Percentiles rank a stretch among this genome's conserved stretches.
phyloP scores from a whole-genome alignment of 2,329 filamentous ascomycete species.

The Polytolypa hystricis region DNA sequence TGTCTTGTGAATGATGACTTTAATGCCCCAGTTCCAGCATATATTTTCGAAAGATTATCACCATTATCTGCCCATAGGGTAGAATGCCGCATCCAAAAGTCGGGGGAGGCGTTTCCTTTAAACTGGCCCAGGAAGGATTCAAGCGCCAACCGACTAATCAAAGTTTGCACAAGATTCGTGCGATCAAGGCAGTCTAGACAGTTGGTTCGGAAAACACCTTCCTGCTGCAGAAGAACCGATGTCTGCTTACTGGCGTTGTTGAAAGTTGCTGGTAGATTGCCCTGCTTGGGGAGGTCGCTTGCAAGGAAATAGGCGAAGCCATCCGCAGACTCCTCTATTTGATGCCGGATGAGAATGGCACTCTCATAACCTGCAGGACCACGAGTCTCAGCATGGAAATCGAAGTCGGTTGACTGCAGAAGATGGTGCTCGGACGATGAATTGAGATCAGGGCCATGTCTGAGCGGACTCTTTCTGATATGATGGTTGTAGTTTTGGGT shows the following conservation, averaged over 20 bases:
- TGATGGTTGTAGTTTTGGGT: conserved; percentile 70
- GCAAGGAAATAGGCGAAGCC: conserved; percentile 88
- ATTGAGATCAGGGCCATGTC: conserved; percentile 42
- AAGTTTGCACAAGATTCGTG: conserved; percentile 91
- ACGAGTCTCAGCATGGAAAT: conserved; percentile 91
- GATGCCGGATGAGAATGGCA: conserved; percentile 68
- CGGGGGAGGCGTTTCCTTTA: conserved; percentile 55
- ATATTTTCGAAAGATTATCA: conserved; percentile 86
- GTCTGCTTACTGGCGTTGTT: conserved; percentile 29
- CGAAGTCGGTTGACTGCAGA: conserved; percentile 74
- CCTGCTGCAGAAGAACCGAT: conserved; percentile 73
- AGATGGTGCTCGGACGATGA: conserved; percentile 57
- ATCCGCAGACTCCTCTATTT: conserved; percentile 68
- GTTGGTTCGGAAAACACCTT: conserved; percentile 92
- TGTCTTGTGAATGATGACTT: conserved; percentile 91
- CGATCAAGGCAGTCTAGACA: conserved; percentile 92
- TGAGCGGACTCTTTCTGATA: conserved; percentile 62
- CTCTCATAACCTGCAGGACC: conserved; percentile 80
- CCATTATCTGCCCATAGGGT: conserved; percentile 96
- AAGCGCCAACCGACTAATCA: conserved; percentile 87
- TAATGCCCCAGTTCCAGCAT: conserved; percentile 87
- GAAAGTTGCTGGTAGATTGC: neutral
- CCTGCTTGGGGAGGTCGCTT: conserved; percentile 53
- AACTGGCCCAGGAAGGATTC: conserved; percentile 71
- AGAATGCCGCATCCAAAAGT: conserved; percentile 88